A percentile compares a stretch with the other conserved stretches of the same genome.
Evolutionary conservation across 2,329 filamentous ascomycete genomes (phyloP).

Genomic region (Colletotrichum brevisporum): DNA sequence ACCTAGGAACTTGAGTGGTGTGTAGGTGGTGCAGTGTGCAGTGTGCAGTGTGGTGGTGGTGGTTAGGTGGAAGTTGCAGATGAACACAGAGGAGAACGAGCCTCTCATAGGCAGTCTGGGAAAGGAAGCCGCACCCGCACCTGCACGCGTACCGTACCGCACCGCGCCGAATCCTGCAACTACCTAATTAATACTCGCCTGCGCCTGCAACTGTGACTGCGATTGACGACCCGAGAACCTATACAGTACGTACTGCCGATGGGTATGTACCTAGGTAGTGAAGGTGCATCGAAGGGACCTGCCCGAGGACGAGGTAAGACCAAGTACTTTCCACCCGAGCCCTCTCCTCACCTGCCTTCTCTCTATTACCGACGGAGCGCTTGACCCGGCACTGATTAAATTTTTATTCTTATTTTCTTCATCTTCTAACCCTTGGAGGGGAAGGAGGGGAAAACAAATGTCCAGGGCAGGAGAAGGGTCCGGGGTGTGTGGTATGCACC

Average conservation of each 20-base stretch:
- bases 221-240: background rate
- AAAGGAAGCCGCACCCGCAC: conserved; percentile 37
- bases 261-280: background rate
- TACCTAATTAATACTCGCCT: background rate
- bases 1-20: background rate
- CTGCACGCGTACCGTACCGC: conserved; percentile 12
- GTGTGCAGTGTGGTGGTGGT: too few species aligned
- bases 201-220: background rate
- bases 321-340: background rate
- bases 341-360: background rate
- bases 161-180: background rate
- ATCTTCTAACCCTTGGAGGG: conserved; percentile 3
- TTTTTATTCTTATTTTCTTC: background rate
- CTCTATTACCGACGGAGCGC: conserved; percentile 24
- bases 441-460: conserved; percentile 32
- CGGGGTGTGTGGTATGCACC: conserved; percentile 13
- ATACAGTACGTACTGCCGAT: background rate
- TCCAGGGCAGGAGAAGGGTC: conserved; percentile 11
- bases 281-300: background rate
- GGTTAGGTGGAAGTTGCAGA: background rate
- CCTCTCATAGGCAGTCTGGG: background rate
- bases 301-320: too few species aligned
- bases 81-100: too few species aligned
- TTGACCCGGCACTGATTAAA: conserved; percentile 40
- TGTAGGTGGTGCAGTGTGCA: too few species aligned